Evolutionary conservation across 768 basidiomycete genomes (phyloP).

Genomic region (Tricholoma terreum): DNA sequence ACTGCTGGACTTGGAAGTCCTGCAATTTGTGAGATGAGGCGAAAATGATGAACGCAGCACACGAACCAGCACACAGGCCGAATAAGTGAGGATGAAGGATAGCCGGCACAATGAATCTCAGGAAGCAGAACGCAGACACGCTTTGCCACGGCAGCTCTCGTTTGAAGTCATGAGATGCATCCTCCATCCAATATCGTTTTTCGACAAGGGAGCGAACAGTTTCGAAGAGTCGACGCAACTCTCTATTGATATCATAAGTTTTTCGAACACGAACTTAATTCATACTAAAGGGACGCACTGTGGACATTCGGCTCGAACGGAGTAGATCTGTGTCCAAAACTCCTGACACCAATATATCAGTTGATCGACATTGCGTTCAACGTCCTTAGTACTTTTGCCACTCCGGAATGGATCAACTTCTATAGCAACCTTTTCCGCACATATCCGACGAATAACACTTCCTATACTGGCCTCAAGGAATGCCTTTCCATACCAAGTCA

Average conservation of each 20-base stretch:
- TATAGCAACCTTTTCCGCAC: slow-evolving; percentile 69
- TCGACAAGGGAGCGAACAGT: slow-evolving; percentile 74
- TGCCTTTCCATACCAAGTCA: slow-evolving; percentile 76
- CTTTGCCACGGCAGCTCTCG: slow-evolving; percentile 71
- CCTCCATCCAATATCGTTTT: slow-evolving; percentile 49
- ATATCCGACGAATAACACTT: slow-evolving; percentile 62
- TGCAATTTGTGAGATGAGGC: slow-evolving; percentile 24
- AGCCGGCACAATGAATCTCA: slow-evolving; percentile 87
- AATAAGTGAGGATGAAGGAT: slow-evolving; percentile 88
- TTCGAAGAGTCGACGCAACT: slow-evolving; percentile 67
- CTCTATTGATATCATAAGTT: slow-evolving; percentile 40
- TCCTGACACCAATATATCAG: slow-evolving; percentile 77
- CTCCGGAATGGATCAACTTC: slow-evolving; percentile 79
- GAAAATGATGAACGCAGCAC: not conserved
- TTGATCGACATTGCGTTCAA: slow-evolving; percentile 63
- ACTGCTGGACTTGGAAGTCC: slow-evolving; percentile 65
- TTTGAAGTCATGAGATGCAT: slow-evolving; percentile 39
- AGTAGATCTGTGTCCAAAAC: slow-evolving; percentile 81
- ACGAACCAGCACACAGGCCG: slow-evolving; percentile 68
- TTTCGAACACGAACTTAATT: slow-evolving; percentile 4
- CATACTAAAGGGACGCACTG: slow-evolving; percentile 43
- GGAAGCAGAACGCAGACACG: slow-evolving; percentile 86
- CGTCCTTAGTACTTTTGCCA: slow-evolving; percentile 56
- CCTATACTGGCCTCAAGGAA: slow-evolving; percentile 85
- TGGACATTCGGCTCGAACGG: slow-evolving; percentile 69